phyloP scores from a whole-genome alignment of 108 stramenopile species.

The Chaetoceros muelleri region DNA sequence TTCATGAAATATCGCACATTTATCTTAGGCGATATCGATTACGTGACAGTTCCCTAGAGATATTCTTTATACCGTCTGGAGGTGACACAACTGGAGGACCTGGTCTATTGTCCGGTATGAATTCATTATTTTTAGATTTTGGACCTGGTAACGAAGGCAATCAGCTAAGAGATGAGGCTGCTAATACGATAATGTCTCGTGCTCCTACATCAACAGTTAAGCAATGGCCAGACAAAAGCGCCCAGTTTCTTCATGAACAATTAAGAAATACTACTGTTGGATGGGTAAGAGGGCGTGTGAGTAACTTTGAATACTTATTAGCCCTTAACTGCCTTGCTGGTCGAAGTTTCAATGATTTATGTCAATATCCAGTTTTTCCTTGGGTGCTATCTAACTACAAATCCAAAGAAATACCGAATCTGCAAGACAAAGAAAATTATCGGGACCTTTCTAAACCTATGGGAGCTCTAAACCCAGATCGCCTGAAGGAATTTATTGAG shows the following conservation, averaged over 20 bases:
- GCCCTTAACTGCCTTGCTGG: constrained; percentile 93
- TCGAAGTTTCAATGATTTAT: constrained; percentile 92
- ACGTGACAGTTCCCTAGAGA: constrained; percentile 87
- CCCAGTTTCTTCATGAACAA: constrained; percentile 78
- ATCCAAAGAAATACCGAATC: constrained; percentile 80
- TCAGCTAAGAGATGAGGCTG: constrained; percentile 70
- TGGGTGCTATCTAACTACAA: constrained; percentile 95
- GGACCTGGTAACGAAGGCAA: constrained; percentile 77
- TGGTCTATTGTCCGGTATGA: constrained; percentile 59
- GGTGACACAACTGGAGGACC: constrained; percentile 66
- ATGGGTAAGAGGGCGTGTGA: constrained; percentile 85
- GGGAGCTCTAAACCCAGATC: constrained; percentile 88
- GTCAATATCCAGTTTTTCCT: constrained; percentile 98
- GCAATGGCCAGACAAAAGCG: constrained; percentile 78
- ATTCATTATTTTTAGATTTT: constrained; percentile 88
- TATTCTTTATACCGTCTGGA: constrained; percentile 90
- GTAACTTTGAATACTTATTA: constrained; percentile 96
- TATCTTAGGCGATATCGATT: constrained; percentile 88
- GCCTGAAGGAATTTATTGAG: constrained; percentile 85
- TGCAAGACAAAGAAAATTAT: constrained; percentile 67
- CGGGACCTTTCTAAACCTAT: constrained; percentile 93
- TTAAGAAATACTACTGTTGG: constrained; percentile 69
- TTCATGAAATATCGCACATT: constrained; percentile 81
- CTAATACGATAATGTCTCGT: constrained; percentile 74
- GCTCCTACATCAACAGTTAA: constrained; percentile 81